These are phyloP conservation scores for Groenewaldozyma salmanticensis DNA, from an alignment of 805 yeast genomes.

Conservation along the genomic window DNA sequence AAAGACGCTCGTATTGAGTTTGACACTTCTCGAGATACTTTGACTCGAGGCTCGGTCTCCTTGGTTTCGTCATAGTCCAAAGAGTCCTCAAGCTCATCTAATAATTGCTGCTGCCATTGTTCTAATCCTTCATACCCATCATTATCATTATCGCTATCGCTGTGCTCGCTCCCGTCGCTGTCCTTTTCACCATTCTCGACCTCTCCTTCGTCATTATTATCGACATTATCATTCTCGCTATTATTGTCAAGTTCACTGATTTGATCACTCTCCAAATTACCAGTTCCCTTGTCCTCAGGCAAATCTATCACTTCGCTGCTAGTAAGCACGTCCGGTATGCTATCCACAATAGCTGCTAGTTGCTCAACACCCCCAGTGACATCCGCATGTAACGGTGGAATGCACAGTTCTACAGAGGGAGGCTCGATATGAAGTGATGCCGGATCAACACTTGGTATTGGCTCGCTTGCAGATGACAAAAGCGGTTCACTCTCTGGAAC, in stretches of 20 bases:
- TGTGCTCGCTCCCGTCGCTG: background rate
- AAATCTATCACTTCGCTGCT: too few species aligned
- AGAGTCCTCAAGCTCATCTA: slow-evolving; percentile 19
- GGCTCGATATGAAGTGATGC: too few species aligned
- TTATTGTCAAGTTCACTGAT: background rate
- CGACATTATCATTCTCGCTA: slow-evolving; percentile 42
- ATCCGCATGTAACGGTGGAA: too few species aligned
- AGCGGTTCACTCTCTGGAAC: too few species aligned
- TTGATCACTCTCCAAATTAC: too few species aligned
- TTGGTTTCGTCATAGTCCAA: slow-evolving; percentile 12
- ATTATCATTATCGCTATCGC: slow-evolving; percentile 10
- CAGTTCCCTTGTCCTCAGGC: too few species aligned
- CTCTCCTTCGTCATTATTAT: slow-evolving; percentile 21
- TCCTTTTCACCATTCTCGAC: background rate
- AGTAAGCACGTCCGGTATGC: too few species aligned
- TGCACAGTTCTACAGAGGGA: too few species aligned
- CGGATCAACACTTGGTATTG: too few species aligned
- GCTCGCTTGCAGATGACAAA: too few species aligned
- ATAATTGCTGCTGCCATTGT: slow-evolving; percentile 14
- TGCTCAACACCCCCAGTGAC: too few species aligned
- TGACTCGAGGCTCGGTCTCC: slow-evolving; percentile 13
- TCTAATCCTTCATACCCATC: slow-evolving; percentile 8
- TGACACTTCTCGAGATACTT: slow-evolving; percentile 32
- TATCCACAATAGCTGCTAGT: too few species aligned
- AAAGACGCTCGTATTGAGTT: slow-evolving; percentile 42